Conservation (phyloP, 345 rosid species). For the Populus pruinosa region DNA sequence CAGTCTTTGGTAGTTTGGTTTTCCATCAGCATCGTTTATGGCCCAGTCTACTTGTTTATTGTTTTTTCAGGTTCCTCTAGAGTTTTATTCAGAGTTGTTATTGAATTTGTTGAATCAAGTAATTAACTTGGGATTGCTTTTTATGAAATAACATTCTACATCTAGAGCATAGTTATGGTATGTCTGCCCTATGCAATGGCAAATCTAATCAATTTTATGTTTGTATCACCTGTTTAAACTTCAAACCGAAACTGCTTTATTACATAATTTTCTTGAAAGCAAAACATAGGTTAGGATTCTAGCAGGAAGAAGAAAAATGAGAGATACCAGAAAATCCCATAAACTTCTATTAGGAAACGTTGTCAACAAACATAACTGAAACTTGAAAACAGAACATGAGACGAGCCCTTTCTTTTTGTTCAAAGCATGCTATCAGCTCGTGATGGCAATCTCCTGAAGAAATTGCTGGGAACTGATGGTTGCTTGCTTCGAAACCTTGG, state of each 20-base stretch:
- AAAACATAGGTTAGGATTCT: not conserved
- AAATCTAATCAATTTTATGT: not conserved
- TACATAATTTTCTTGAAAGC: not conserved
- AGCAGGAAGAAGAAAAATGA: too few relatives aligned
- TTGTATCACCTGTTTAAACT: not conserved
- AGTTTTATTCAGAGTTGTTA: not conserved
- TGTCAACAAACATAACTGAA: not conserved
- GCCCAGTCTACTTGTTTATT: not conserved
- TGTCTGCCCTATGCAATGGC: not conserved
- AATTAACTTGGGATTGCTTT: not conserved
- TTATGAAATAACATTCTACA: not conserved
- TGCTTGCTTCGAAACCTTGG: conserved; percentile 32
- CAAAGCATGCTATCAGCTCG: conserved; percentile 35
- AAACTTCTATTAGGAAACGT: not conserved
- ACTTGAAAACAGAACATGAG: not conserved
- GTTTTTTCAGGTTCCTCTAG: not conserved
- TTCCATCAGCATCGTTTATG: not conserved
- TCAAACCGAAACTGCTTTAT: not conserved
- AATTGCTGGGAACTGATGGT: conserved; percentile 29
- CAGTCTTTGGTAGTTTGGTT: not conserved
- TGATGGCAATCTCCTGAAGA: conserved; percentile 31
- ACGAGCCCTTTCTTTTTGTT: not conserved
- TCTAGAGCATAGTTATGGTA: not conserved
- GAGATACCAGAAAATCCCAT: not conserved
- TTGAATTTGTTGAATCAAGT: not conserved